phyloP scores from a whole-genome alignment of 2,329 filamentous ascomycete species.

The Didymella pomorum region DNA sequence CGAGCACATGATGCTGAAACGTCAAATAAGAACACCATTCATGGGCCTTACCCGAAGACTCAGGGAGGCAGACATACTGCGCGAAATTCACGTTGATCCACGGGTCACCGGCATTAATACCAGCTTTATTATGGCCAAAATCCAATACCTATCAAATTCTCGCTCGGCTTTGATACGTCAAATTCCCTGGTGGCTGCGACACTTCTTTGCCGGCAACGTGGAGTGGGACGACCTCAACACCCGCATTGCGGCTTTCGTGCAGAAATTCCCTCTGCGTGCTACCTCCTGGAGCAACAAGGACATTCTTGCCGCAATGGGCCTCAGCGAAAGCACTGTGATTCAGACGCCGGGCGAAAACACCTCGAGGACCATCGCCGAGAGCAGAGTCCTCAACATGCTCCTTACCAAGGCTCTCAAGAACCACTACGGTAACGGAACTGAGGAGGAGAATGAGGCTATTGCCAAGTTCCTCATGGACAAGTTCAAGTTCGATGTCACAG shows the following conservation, averaged over 20 bases:
- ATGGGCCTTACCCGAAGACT: too few relatives aligned
- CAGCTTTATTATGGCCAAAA: neutral
- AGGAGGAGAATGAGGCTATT: conserved; percentile 32
- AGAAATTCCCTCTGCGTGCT: conserved; percentile 29
- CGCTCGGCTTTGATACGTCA: neutral
- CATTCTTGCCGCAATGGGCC: conserved; percentile 36
- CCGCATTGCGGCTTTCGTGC: conserved; percentile 31
- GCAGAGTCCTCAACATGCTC: conserved; percentile 28
- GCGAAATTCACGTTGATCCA: neutral
- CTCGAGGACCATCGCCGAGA: conserved; percentile 17
- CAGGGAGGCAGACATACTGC: neutral
- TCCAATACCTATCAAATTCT: neutral
- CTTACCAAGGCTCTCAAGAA: conserved; percentile 34
- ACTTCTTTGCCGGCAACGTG: conserved; percentile 25
- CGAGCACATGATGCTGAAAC: conserved; percentile 6
- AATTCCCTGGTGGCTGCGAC: conserved; percentile 26
- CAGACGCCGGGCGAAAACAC: too few relatives aligned
- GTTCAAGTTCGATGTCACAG: conserved; percentile 28
- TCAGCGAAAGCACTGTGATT: conserved; percentile 25
- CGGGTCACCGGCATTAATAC: neutral
- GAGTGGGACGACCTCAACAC: conserved; percentile 28
- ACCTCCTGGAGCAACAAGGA: conserved; percentile 31
- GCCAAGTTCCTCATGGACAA: conserved; percentile 27
- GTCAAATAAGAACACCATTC: neutral
- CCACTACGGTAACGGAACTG: conserved; percentile 28